Evolutionary conservation across 1,284 basidiomycete species (phyloP).

Genomic region (Laetiporus sulphureus): DNA sequence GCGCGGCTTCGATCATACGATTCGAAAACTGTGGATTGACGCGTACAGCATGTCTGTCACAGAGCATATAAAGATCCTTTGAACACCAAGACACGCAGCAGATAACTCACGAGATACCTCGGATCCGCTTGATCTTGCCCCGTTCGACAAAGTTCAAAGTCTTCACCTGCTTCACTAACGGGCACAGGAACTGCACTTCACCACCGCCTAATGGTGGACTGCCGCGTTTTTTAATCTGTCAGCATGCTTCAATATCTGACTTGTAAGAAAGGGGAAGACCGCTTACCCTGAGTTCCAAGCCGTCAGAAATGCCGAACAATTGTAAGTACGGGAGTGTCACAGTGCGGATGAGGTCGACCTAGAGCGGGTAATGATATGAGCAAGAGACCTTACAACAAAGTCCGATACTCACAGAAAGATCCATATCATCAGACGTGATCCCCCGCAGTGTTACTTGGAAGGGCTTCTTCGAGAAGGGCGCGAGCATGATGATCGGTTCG

Average conservation of each 20-base stretch:
- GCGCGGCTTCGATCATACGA: slow-evolving; percentile 91
- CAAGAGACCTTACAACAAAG: no score
- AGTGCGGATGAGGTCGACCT: slow-evolving; percentile 89
- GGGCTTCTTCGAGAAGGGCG: slow-evolving; percentile 90
- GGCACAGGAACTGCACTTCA: slow-evolving; percentile 90
- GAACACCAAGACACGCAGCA: no score
- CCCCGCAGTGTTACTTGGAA: slow-evolving; percentile 80
- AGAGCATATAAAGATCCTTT: not conserved
- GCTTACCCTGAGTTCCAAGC: slow-evolving; percentile 75
- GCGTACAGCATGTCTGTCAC: slow-evolving; percentile 86
- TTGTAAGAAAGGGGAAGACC: slow-evolving; percentile 5
- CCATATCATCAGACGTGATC: slow-evolving; percentile 85
- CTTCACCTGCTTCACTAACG: slow-evolving; percentile 84
- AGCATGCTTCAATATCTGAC: slow-evolving; percentile 1
- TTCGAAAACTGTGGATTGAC: slow-evolving; percentile 98
- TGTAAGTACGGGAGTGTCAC: slow-evolving; percentile 91
- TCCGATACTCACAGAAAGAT: slow-evolving; percentile 71
- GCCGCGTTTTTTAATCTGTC: slow-evolving; percentile 88
- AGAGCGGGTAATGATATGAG: not conserved
- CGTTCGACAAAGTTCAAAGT: slow-evolving; percentile 88
- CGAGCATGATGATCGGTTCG: slow-evolving; percentile 86
- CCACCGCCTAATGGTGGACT: slow-evolving; percentile 91
- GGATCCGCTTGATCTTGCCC: slow-evolving; percentile 90
- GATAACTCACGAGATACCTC: slow-evolving; percentile 82
- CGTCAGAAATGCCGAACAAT: slow-evolving; percentile 84